Percentiles rank a stretch among this genome's conserved stretches.
phyloP scores from a whole-genome alignment of 176 grass and related monocot genomes.

The Lolium multiflorum region DNA sequence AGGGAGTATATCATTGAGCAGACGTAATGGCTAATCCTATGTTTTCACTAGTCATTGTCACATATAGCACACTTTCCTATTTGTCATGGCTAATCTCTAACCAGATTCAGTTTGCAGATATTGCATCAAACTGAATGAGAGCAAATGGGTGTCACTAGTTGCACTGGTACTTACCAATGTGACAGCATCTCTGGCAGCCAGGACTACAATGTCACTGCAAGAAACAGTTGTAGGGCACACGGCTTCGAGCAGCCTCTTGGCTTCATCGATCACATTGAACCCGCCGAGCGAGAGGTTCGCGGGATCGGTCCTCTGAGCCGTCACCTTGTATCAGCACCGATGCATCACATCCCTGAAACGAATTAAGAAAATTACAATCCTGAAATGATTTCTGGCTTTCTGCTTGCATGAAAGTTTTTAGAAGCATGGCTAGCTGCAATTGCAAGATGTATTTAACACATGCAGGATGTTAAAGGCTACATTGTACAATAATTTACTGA shows the following conservation, averaged over 20 bases:
- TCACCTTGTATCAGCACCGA: conserved; percentile 84
- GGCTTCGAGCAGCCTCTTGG: conserved; percentile 79
- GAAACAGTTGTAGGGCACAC: conserved; percentile 84
- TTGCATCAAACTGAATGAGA: background rate
- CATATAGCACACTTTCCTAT: background rate
- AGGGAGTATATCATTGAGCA: background rate
- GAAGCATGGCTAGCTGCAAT: background rate
- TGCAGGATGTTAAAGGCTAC: background rate
- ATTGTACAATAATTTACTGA: no score
- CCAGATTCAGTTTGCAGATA: background rate
- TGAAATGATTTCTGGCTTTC: background rate
- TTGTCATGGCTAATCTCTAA: background rate
- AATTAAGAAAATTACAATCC: background rate
- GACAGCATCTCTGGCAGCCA: conserved; percentile 86
- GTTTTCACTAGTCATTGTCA: background rate
- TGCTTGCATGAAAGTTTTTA: background rate
- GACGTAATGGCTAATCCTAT: background rate
- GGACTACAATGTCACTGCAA: conserved; percentile 85
- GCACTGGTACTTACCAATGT: conserved; percentile 63
- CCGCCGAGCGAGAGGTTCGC: conserved; percentile 89
- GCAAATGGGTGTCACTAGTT: background rate
- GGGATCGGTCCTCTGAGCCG: conserved; percentile 73
- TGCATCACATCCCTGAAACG: conserved; percentile 81
- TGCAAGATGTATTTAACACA: background rate
- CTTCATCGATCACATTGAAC: conserved; percentile 75